phyloP scores from a whole-genome alignment of 1,139 yeast genomes.

The Groenewaldozyma auringiensis region DNA sequence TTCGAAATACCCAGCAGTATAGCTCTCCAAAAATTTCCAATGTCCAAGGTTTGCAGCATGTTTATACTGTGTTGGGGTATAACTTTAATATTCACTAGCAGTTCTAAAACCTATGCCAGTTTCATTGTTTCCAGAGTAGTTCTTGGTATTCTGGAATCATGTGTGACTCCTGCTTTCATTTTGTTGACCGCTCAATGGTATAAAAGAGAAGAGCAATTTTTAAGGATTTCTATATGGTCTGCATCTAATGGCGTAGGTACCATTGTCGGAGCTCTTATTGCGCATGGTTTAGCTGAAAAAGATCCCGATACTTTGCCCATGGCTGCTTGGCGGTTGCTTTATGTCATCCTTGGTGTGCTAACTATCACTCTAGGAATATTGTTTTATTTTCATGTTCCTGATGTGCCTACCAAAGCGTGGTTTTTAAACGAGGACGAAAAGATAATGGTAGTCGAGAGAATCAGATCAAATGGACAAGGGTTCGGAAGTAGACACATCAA shows the following conservation, averaged over 20 bases:
- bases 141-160: conserved; percentile 50
- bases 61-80: conserved; percentile 47
- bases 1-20: conserved; percentile 47
- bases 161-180: conserved; percentile 53
- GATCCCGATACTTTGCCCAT: conserved; percentile 31
- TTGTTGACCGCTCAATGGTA: conserved; percentile 51
- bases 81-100: conserved; percentile 41
- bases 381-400: conserved; percentile 42
- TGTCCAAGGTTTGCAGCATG: conserved; percentile 44
- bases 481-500: conserved; percentile 51
- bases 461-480: conserved; percentile 42
- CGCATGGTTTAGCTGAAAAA: conserved; percentile 40
- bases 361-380: conserved; percentile 45
- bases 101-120: conserved; percentile 42
- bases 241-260: conserved; percentile 52
- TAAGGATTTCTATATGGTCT: conserved; percentile 44
- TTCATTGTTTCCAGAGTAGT: conserved; percentile 44
- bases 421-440: conserved; percentile 44
- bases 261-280: conserved; percentile 47
- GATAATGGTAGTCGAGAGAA: conserved; percentile 45
- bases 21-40: conserved; percentile 45
- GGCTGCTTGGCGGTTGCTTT: conserved; percentile 44
- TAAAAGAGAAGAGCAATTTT: conserved; percentile 44
- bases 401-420: conserved; percentile 49
- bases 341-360: conserved; percentile 43